phyloP scores from a whole-genome alignment of 805 yeast genomes.

The Candida parachauliodes region DNA sequence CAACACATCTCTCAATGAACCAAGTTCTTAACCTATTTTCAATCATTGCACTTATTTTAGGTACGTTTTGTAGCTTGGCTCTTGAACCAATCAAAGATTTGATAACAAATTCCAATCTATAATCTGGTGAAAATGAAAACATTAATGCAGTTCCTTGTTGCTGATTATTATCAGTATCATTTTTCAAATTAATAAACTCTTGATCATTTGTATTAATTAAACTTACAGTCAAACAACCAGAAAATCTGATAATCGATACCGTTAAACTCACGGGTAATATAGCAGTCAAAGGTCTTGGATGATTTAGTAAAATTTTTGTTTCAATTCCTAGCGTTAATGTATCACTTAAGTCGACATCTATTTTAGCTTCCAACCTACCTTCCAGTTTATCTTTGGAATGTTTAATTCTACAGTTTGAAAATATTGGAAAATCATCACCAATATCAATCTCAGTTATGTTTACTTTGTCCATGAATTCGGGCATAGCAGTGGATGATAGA shows the following conservation, averaged over 20 bases:
- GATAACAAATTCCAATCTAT: conserved; percentile 82
- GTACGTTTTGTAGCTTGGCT: conserved; percentile 88
- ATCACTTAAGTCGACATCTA: conserved; percentile 86
- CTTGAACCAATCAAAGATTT: conserved; percentile 88
- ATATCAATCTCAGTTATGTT: conserved; percentile 83
- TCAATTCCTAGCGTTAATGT: conserved; percentile 83
- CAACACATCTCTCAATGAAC: conserved; percentile 91
- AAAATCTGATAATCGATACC: conserved; percentile 86
- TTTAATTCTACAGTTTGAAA: conserved; percentile 84
- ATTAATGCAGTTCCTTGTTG: conserved; percentile 64
- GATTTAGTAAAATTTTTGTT: conserved; percentile 72
- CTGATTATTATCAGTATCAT: conserved; percentile 5
- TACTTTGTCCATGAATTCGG: conserved; percentile 77
- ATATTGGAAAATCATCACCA: conserved; percentile 93
- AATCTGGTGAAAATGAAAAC: conserved; percentile 90
- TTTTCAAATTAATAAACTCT: conserved; percentile 17
- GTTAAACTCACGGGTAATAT: conserved; percentile 79
- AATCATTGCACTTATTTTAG: conserved; percentile 80
- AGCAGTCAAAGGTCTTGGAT: conserved; percentile 81
- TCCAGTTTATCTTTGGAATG: conserved; percentile 48
- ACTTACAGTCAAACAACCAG: conserved; percentile 84
- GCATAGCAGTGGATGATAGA: conserved; percentile 58
- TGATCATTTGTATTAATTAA: conserved; percentile 47
- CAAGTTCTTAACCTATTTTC: conserved; percentile 80
- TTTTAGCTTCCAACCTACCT: conserved; percentile 72